Percentiles rank a stretch among this genome's conserved stretches.
Conservation (phyloP, 1,139 yeast genomes). For the Lodderomyces orthopsilosis region DNA sequence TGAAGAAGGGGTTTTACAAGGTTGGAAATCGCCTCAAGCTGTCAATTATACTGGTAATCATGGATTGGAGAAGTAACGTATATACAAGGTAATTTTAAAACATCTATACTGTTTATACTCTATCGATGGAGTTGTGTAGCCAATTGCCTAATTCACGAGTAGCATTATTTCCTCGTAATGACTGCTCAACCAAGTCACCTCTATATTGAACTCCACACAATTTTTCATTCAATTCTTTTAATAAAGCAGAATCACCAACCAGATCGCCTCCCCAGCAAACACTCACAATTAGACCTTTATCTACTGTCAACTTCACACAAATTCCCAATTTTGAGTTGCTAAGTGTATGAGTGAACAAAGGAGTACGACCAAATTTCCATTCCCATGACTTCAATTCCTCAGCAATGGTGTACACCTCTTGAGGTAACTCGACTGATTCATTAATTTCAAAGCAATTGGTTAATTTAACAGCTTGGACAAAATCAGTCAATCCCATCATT, state of each 20-base stretch:
- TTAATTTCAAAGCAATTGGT: constrained; percentile 22
- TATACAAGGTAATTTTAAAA: background rate
- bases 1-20: constrained; percentile 34
- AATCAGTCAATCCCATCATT: constrained; percentile 35
- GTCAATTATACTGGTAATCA: constrained; percentile 57
- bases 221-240: background rate
- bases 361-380: constrained; percentile 75
- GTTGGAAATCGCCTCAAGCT: constrained; percentile 51
- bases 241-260: background rate
- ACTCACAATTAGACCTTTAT: constrained; percentile 24
- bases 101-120: constrained; percentile 14
- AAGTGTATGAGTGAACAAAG: constrained; percentile 54
- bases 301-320: constrained; percentile 38
- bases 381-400: constrained; percentile 54
- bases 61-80: constrained; percentile 36
- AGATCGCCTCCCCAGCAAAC: background rate
- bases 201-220: background rate
- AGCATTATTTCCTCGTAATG: background rate
- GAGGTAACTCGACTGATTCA: constrained; percentile 39
- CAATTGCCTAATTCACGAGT: constrained; percentile 39
- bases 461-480: constrained; percentile 19
- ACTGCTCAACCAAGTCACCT: constrained; percentile 1
- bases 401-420: constrained; percentile 42
- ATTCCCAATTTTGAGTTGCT: constrained; percentile 29
- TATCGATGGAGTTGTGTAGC: constrained; percentile 49